Evolutionary conservation across 495 filamentous ascomycete genomes (phyloP), one percentile per base, ranked within the genome.

Genomic region (Penicillium robsamsonii): DNA sequence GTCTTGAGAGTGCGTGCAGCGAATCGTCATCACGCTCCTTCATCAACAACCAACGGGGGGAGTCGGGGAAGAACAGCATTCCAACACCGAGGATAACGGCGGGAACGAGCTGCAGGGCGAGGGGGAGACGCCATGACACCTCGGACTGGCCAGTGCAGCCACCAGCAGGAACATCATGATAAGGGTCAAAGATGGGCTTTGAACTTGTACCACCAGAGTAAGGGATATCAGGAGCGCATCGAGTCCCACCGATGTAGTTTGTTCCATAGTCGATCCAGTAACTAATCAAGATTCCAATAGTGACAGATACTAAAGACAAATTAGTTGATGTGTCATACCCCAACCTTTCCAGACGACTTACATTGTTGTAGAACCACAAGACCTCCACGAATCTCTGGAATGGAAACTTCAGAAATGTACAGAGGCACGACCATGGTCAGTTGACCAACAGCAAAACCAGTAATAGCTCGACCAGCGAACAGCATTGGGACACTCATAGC

Each of bases 21-120:
- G 87, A 87, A 56, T 93, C 88, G 1, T 79, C 79, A 63, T 91
- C 87, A 25, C 88, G 87, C 40, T 80, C 75, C 60, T 90, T 86
- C 70, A 91, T 86, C 18, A 89, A 67, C 1, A 93, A 74, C 89
- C 89, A 92, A 57, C 89, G 81, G 0, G 90, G 90, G 1, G 89
- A 90, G 70, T 90, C 90, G 1, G 89, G 90, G 82, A 94, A 81
- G 68, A 90, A 91, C 24, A 87, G 56, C 76, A 91, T 91, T n/a
- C 89, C 88, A 22, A 78, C 62, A 7, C 85, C 82, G 3, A 90
- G 73, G 18, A 86, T 67, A 0, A 83, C 51, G 0, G 86, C 84
- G 0, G 87, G 85, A 8, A 77, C 64, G 38, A 87, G 76, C 56
- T 89, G 85, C 8, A 87, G 66, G 50, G 80, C 82, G 35, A 87